Evolutionary conservation across 1,284 basidiomycete species (phyloP).

Genomic region (Papiliotrema fonsecae): DNA sequence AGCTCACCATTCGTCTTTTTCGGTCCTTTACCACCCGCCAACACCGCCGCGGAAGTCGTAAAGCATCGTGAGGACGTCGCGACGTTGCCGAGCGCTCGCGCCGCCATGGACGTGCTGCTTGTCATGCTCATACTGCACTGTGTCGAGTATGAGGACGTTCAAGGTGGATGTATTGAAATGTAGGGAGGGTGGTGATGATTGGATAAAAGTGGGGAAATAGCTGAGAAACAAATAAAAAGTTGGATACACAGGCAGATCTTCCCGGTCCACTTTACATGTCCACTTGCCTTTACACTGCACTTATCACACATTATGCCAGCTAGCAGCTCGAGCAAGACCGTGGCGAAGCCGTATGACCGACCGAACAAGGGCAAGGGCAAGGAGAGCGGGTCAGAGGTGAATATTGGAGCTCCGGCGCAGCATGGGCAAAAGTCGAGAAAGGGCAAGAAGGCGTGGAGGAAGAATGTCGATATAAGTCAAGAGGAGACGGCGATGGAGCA

Average conservation of each 20-base stretch:
- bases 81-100: not conserved
- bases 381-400: constrained; percentile 13
- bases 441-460: constrained; percentile 87
- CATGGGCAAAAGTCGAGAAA: constrained; percentile 71
- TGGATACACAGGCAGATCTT: not conserved
- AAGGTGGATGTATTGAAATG: not conserved
- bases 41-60: constrained; percentile 12
- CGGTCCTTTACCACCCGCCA: constrained; percentile 9
- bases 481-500: constrained; percentile 71
- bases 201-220: not conserved
- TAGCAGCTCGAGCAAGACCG: not conserved
- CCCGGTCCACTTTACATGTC: not conserved
- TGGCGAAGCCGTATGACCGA: constrained; percentile 28
- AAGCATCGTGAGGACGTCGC: constrained; percentile 17
- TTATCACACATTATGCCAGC: not conserved
- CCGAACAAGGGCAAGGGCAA: constrained; percentile 8
- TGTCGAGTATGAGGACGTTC: not conserved
- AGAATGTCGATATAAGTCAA: constrained; percentile 75
- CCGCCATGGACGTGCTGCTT: not conserved
- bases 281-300: too few species aligned
- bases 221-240: not conserved
- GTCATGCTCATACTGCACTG: not conserved
- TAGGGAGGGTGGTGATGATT: not conserved
- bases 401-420: constrained; percentile 60
- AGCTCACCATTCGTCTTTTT: constrained; percentile 5